Percentiles rank a stretch among this genome's conserved stretches.
phyloP scores from a whole-genome alignment of 1,139 yeast species.

The Yamadazyma conglobata region DNA sequence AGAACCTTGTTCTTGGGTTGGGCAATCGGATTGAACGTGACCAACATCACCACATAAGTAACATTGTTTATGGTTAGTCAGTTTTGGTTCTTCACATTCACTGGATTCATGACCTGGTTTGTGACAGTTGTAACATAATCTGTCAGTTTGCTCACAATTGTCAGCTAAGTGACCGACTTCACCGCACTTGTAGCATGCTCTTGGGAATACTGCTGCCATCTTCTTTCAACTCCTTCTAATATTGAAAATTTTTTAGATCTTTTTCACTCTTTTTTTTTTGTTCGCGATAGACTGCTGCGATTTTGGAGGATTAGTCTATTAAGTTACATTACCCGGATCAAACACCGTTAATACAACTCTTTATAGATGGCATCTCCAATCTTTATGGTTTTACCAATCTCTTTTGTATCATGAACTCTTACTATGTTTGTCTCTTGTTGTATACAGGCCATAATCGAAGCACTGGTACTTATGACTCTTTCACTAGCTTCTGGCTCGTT shows the following conservation, averaged over 20 bases:
- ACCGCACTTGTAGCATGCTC: constrained; percentile 91
- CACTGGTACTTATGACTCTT: constrained; percentile 74
- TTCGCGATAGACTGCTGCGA: neutral
- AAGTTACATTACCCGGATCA: constrained; percentile 3
- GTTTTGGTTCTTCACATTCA: constrained; percentile 85
- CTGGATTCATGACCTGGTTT: constrained; percentile 86
- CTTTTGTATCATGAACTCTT: constrained; percentile 82
- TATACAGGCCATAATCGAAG: constrained; percentile 71
- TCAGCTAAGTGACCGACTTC: constrained; percentile 91
- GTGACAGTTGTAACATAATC: constrained; percentile 91
- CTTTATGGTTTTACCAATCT: constrained; percentile 57
- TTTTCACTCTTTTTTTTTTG: constrained; percentile 4
- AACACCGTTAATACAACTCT: constrained; percentile 8
- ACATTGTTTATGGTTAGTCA: constrained; percentile 80
- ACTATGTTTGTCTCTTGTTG: constrained; percentile 77
- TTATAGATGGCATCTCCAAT: constrained; percentile 80
- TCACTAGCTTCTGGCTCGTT: constrained; percentile 46
- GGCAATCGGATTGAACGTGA: constrained; percentile 68
- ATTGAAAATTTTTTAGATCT: constrained; percentile 7
- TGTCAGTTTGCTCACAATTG: constrained; percentile 75
- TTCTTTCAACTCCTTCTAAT: constrained; percentile 9
- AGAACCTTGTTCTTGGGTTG: constrained; percentile 47
- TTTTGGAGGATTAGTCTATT: no score
- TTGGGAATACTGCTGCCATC: constrained; percentile 70
- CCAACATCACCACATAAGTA: constrained; percentile 80